phyloP scores from a whole-genome alignment of 78 protist species.

The Pigoraptor vietnamica region DNA sequence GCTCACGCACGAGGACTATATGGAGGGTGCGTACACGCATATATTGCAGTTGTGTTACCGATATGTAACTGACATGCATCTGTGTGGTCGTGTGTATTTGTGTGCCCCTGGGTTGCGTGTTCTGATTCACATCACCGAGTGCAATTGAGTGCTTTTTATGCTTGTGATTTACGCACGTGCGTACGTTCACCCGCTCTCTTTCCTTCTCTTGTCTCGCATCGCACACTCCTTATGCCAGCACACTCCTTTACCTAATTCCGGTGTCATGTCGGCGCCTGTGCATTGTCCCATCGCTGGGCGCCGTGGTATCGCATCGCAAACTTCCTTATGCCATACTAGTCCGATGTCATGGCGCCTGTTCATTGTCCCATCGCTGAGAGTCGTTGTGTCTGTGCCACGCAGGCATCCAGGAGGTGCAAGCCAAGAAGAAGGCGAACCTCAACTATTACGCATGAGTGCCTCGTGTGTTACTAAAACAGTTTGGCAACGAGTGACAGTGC shows the following conservation, averaged over 20 bases:
- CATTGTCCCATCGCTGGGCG: background rate
- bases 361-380: background rate
- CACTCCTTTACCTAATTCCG: background rate
- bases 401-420: slow-evolving; percentile 78
- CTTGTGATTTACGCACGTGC: background rate
- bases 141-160: background rate
- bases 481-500: too few relatives aligned
- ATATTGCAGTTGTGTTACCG: background rate
- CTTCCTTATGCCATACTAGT: background rate
- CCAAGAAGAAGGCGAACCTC: slow-evolving; percentile 91
- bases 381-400: background rate
- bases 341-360: background rate
- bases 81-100: slow-evolving; percentile 12
- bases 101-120: too few relatives aligned
- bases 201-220: background rate
- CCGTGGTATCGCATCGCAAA: background rate
- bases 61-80: background rate
- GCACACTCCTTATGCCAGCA: background rate
- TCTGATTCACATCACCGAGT: too few relatives aligned
- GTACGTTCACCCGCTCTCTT: background rate
- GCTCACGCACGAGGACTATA: slow-evolving; percentile 96
- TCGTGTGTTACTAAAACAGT: too few relatives aligned
- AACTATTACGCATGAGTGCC: slow-evolving; percentile 92
- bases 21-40: slow-evolving; percentile 91
- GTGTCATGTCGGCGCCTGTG: background rate